phyloP scores from a whole-genome alignment of 352 stramenopile genomes.

The Blastocystis sp. region DNA sequence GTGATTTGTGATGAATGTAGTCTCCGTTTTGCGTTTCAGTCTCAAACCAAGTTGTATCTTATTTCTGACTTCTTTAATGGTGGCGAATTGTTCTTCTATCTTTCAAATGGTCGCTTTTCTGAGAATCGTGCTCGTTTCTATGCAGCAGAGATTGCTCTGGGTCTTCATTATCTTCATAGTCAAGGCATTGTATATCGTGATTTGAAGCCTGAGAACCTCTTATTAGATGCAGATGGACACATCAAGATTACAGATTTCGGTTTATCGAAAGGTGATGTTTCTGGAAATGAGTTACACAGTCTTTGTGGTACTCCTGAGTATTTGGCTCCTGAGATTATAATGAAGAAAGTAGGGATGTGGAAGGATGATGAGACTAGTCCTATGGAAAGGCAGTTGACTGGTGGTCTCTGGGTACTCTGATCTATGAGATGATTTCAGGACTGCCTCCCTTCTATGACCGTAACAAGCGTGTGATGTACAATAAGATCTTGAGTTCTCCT shows the following conservation, averaged over 20 bases:
- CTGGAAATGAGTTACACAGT: constrained; percentile 72
- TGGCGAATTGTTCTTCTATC: constrained; percentile 84
- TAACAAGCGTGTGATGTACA: constrained; percentile 77
- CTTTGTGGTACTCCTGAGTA: constrained; percentile 83
- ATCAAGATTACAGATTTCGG: constrained; percentile 88
- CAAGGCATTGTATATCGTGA: constrained; percentile 88
- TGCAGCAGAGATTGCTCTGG: constrained; percentile 81
- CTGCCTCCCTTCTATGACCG: constrained; percentile 79
- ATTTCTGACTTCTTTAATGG: constrained; percentile 83
- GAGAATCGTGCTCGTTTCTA: constrained; percentile 83
- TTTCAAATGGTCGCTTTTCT: constrained; percentile 82
- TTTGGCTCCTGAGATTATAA: constrained; percentile 81
- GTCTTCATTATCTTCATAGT: constrained; percentile 82
- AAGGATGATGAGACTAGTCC: constrained; percentile 77
- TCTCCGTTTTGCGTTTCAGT: constrained; percentile 84
- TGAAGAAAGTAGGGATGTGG: constrained; percentile 77
- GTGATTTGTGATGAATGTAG: constrained; percentile 55
- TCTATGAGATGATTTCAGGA: constrained; percentile 85
- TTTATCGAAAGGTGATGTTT: constrained; percentile 86
- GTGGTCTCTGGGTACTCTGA: constrained; percentile 84
- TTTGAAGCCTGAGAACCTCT: constrained; percentile 91
- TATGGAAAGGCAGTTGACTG: constrained; percentile 87
- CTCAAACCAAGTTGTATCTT: constrained; percentile 82
- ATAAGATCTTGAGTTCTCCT: constrained; percentile 86
- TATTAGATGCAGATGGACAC: constrained; percentile 85